A percentile compares a stretch with the other conserved stretches of the same genome.
Conservation (phyloP, 805 yeast genomes). For the Phaffomyces opuntiae region DNA sequence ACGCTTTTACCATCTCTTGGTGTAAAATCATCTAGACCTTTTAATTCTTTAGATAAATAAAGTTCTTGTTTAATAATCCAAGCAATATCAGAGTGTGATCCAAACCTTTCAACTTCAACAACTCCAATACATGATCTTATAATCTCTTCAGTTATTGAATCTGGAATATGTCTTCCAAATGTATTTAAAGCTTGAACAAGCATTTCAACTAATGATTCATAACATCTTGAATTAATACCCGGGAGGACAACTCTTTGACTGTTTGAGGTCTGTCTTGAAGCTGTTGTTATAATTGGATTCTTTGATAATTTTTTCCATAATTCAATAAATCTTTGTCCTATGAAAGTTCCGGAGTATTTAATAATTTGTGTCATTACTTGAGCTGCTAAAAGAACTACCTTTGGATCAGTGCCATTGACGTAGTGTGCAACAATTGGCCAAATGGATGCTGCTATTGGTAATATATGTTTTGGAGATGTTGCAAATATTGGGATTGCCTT, state of each 20-base stretch:
- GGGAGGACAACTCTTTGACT: constrained; percentile 16
- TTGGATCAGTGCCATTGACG: constrained; percentile 16
- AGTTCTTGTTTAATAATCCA: constrained; percentile 19
- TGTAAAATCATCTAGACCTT: neutral
- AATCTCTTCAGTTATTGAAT: constrained; percentile 15
- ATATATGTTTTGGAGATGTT: constrained; percentile 35
- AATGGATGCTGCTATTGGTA: constrained; percentile 43
- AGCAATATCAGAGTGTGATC: constrained; percentile 19
- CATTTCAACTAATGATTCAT: constrained; percentile 15
- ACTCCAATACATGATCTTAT: constrained; percentile 16
- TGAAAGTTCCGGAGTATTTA: constrained; percentile 37
- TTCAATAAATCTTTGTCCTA: constrained; percentile 39
- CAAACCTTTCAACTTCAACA: constrained; percentile 12
- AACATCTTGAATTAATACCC: constrained; percentile 18
- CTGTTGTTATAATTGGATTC: constrained; percentile 10
- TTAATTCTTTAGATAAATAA: neutral
- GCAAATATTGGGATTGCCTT: constrained; percentile 47
- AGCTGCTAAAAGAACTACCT: constrained; percentile 25
- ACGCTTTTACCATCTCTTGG: neutral
- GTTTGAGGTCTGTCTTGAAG: constrained; percentile 3
- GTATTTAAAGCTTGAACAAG: constrained; percentile 12
- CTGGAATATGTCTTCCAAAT: constrained; percentile 20
- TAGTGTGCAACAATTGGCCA: constrained; percentile 40
- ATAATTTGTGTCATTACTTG: constrained; percentile 23
- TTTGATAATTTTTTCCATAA: constrained; percentile 31